phyloP scores from a whole-genome alignment of 176 grass and related monocot species.

The Oryza rufipogon region DNA sequence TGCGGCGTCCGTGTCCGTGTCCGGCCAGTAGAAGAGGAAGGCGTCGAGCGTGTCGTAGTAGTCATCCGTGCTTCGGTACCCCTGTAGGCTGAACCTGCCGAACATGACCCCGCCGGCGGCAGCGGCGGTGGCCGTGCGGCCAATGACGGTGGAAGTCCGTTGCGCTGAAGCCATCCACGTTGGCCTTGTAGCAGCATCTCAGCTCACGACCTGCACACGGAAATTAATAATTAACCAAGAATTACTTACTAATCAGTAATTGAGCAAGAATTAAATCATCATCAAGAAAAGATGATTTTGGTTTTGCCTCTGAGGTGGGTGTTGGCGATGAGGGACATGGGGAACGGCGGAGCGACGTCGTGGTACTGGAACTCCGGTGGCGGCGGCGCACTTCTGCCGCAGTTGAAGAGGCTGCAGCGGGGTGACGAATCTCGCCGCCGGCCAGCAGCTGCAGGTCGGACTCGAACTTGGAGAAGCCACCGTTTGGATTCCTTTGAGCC shows the following conservation, averaged over 20 bases:
- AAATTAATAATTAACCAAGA: too few relatives aligned
- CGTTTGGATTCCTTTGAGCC: too few relatives aligned
- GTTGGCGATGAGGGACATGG: conserved; percentile 60
- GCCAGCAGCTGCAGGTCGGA: background rate
- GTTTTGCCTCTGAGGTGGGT: conserved; percentile 65
- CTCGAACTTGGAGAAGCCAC: too few relatives aligned
- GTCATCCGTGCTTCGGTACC: conserved; percentile 89
- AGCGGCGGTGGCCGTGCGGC: conserved; percentile 26
- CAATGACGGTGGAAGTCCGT: conserved; percentile 83
- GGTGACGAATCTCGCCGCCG: conserved; percentile 38
- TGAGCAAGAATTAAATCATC: too few relatives aligned
- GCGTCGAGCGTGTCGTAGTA: conserved; percentile 88
- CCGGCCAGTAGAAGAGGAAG: conserved; percentile 90
- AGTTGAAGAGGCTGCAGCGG: conserved; percentile 71
- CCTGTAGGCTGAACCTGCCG: conserved; percentile 86
- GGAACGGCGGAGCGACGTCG: conserved; percentile 67
- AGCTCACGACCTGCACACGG: conserved; percentile 49
- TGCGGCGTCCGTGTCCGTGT: background rate
- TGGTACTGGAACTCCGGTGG: conserved; percentile 58
- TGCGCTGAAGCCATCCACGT: conserved; percentile 74
- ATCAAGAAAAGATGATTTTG: too few relatives aligned
- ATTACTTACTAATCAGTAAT: too few relatives aligned
- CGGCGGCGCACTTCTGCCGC: conserved; percentile 40
- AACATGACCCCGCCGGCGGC: conserved; percentile 46
- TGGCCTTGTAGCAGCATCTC: conserved; percentile 81